Evolutionary conservation across 2,329 filamentous ascomycete genomes (phyloP).

Genomic region (Xylariaceae sp.): DNA sequence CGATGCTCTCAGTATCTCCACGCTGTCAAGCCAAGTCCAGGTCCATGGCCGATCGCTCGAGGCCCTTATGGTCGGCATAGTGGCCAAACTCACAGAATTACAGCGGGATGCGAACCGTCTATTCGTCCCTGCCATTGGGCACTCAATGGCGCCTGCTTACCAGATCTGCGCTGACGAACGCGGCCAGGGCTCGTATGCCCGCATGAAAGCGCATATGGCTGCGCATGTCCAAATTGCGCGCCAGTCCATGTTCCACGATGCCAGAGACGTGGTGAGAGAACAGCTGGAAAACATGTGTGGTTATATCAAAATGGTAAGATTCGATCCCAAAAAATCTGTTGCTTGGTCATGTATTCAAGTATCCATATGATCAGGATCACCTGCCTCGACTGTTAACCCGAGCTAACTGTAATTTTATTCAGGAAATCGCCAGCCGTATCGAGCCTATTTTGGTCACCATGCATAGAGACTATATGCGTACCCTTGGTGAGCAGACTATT

Average conservation of each 20-base stretch:
- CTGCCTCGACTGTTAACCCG: not conserved
- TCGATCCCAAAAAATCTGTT: conserved; percentile 1
- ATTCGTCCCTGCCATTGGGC: conserved; percentile 44
- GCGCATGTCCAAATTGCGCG: conserved; percentile 37
- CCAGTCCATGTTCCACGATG: conserved; percentile 44
- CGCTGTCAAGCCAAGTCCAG: conserved; percentile 34
- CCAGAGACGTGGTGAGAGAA: conserved; percentile 36
- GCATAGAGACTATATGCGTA: conserved; percentile 20
- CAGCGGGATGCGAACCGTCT: conserved; percentile 50
- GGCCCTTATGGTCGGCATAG: conserved; percentile 30
- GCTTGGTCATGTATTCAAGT: no score
- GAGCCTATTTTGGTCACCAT: conserved; percentile 13
- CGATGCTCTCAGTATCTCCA: conserved; percentile 23
- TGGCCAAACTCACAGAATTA: conserved; percentile 34
- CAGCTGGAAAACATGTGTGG: conserved; percentile 35
- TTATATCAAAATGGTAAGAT: conserved; percentile 12
- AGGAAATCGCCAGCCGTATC: conserved; percentile 11
- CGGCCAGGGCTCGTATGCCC: conserved; percentile 39
- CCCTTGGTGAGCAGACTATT: conserved; percentile 17
- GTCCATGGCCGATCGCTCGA: conserved; percentile 37
- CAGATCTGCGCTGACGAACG: conserved; percentile 36
- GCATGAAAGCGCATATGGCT: conserved; percentile 49
- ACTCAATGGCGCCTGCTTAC: conserved; percentile 44
- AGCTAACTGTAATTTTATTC: not conserved
- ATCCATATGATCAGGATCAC: no score